phyloP scores from a whole-genome alignment of 2,329 filamentous ascomycete species.

The Colletotrichum musicola region DNA sequence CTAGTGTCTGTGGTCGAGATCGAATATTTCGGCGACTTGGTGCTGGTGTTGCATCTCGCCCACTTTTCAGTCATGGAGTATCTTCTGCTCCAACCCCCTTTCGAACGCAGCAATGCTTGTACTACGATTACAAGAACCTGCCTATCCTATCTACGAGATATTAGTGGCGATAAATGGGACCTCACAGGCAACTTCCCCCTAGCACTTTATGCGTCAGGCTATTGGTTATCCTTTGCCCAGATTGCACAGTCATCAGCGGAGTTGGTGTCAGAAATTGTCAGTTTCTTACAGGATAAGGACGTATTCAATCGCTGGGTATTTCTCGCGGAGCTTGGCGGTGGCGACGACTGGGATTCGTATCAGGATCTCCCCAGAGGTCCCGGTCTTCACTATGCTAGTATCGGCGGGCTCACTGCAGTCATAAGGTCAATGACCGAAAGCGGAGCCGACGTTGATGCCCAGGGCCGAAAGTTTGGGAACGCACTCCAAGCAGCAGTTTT shows the following conservation, averaged over 20 bases:
- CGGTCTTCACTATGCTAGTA: not conserved
- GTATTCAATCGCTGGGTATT: not conserved
- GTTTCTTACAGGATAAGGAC: not conserved
- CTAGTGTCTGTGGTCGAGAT: not conserved
- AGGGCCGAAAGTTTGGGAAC: not conserved
- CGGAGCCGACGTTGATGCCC: not conserved
- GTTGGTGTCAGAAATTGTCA: not conserved
- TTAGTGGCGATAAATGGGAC: not conserved
- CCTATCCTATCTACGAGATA: not conserved
- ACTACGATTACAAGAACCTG: not conserved
- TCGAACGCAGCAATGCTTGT: not conserved
- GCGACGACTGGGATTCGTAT: not conserved
- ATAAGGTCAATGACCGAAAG: not conserved
- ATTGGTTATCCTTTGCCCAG: not conserved
- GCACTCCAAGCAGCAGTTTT: not conserved
- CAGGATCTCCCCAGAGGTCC: not conserved
- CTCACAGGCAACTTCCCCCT: not conserved
- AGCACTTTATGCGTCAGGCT: not conserved
- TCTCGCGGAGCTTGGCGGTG: not conserved
- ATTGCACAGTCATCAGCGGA: not conserved
- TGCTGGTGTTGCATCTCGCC: not conserved
- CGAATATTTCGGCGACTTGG: rapidly evolving
- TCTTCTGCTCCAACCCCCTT: not conserved
- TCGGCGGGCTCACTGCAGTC: not conserved
- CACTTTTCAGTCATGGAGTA: not conserved